Evolutionary conservation across 2,329 filamentous ascomycete genomes (phyloP).

Genomic region (Fusarium sp.): DNA sequence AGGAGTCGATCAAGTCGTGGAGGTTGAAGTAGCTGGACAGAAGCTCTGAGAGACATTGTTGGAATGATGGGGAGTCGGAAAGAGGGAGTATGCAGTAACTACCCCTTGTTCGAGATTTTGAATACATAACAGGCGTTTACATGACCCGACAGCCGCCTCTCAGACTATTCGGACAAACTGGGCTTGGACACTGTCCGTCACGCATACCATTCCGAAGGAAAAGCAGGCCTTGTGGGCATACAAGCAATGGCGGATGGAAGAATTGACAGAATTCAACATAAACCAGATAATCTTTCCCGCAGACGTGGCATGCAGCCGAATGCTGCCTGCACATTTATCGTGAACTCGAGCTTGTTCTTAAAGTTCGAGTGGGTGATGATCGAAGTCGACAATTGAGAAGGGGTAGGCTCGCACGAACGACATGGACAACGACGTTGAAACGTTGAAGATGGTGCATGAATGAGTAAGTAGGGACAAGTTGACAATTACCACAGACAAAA

Average conservation of each 20-base stretch:
- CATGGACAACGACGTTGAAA: constrained; percentile 31
- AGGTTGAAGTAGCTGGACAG: constrained; percentile 64
- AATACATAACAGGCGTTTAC: constrained; percentile 45
- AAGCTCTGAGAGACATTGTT: constrained; percentile 56
- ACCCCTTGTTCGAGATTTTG: constrained; percentile 9
- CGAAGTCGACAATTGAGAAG: constrained; percentile 20
- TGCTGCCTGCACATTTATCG: constrained; percentile 68
- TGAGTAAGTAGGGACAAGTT: neutral
- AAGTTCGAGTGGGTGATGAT: constrained; percentile 20
- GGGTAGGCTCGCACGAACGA: constrained; percentile 31
- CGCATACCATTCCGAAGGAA: constrained; percentile 56
- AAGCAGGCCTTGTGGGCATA: constrained; percentile 56
- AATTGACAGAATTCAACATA: constrained; percentile 65
- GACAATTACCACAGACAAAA: constrained; percentile 1
- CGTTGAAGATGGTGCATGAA: neutral
- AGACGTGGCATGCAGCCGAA: constrained; percentile 64
- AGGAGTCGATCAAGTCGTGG: constrained; percentile 88
- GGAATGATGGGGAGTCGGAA: neutral
- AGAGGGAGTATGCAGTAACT: constrained; percentile 1
- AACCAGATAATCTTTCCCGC: constrained; percentile 66
- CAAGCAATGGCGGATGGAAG: constrained; percentile 58
- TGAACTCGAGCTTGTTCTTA: constrained; percentile 39
- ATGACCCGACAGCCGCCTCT: constrained; percentile 64
- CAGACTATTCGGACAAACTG: constrained; percentile 65
- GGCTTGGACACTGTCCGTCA: constrained; percentile 65